Conservation (phyloP, 2,329 filamentous ascomycete species). For the Pestalotiopsis sp. region DNA sequence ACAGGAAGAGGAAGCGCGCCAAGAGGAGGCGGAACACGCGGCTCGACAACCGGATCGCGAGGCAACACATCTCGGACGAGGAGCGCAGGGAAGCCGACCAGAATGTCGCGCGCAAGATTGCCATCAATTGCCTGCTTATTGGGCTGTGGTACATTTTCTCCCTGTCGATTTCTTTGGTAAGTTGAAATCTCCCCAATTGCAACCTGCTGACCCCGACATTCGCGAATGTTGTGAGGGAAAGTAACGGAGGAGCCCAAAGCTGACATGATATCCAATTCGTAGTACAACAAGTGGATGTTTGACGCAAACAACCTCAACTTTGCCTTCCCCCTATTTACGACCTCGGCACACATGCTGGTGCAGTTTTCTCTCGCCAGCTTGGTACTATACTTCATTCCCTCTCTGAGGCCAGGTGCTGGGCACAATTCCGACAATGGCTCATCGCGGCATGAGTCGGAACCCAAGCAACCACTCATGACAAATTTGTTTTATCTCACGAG, state of each 20-base stretch:
- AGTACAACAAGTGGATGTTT: conserved; percentile 99
- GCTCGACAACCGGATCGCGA: conserved; percentile 70
- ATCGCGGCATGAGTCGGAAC: conserved; percentile 55
- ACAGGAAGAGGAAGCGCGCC: conserved; percentile 68
- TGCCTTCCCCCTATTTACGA: conserved; percentile 92
- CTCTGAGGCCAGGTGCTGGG: conserved; percentile 68
- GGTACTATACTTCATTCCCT: conserved; percentile 82
- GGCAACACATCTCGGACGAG: conserved; percentile 64
- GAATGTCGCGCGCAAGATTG: conserved; percentile 67
- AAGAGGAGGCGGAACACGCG: conserved; percentile 69
- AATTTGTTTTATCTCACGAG: conserved; percentile 89
- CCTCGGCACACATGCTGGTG: conserved; percentile 92
- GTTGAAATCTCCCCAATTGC: conserved; percentile 32
- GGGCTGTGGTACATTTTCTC: conserved; percentile 89
- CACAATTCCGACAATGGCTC: conserved; percentile 51
- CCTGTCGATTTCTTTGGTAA: conserved; percentile 85
- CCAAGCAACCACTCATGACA: conserved; percentile 71
- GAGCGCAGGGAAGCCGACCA: conserved; percentile 78
- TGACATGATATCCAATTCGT: conserved; percentile 19
- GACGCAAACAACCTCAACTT: conserved; percentile 83
- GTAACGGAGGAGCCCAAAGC: conserved; percentile 22
- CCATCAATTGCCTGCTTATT: conserved; percentile 81
- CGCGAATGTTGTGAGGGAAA: not conserved
- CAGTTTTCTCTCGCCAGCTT: conserved; percentile 81
- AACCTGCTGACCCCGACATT: not conserved